Evolutionary conservation across 306 rosid genomes (phyloP), one percentile per base, ranked within the genome.

Genomic region (Pterocarpus santalinus): DNA sequence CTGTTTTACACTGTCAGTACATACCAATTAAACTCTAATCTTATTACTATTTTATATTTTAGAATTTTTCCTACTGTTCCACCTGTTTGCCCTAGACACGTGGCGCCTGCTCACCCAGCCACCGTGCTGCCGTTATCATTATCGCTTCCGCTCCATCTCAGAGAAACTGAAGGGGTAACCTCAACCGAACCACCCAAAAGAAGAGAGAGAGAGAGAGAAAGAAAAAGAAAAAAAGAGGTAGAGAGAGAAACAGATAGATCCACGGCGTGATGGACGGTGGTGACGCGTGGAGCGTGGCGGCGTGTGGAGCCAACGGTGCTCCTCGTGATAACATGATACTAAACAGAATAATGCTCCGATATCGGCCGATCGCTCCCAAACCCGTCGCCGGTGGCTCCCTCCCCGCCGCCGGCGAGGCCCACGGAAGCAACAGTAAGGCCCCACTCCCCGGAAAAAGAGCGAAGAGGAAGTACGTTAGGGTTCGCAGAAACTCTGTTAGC

Each of bases 341-440:
- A 17, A 70, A 88, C 86, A 78, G 53, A 35, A 72, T 84, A 47
- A 88, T 88, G 94, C 92, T 82, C 75, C 87, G 89, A 43, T 92
- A 89, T 88, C 92, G 92, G 1, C 95, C 95, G 64, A 92, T 92
- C 88, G 94, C 94, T 1, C 97, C 94, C 0, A 92, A 89, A 65
- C 95, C 95, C 2, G 87, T 62, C 14, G 8, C 80, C 30, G 83
- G 76, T 2, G 56, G 69, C 1, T 70, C 85, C 0, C 35, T 12
- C 6, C 3, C 85, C 39, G 76, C 80, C 65, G 78, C 66, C 0
- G 56, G 16, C 1, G 14, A 2, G 12, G 14, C 69, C 35, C 65
- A 65, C 60, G 81, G 75, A 33, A 36, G 4, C n/a, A 85, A 28
- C 64, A 35, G 34, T 76, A 5, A 22, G 11, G n/a, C 41, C 16